Evolutionary conservation across 345 rosid species (phyloP).

Genomic region (Moringa oleifera): DNA sequence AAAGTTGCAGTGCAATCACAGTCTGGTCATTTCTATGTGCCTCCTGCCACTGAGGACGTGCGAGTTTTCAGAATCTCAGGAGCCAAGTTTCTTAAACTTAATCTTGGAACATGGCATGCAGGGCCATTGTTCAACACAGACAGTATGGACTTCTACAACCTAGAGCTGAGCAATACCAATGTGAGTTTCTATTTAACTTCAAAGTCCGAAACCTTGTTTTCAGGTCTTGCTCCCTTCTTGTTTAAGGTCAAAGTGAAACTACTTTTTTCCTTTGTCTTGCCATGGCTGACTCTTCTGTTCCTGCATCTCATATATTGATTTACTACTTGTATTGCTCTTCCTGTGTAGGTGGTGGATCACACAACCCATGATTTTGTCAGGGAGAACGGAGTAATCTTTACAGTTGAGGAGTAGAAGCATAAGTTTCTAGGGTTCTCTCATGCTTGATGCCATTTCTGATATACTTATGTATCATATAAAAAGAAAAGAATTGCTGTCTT

Average conservation of each 20-base stretch:
- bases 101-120: slow-evolving; percentile 79
- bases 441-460: no score
- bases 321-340: neutral
- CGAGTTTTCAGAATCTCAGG: slow-evolving; percentile 59
- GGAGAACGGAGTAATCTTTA: slow-evolving; percentile 46
- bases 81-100: slow-evolving; percentile 61
- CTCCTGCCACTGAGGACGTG: slow-evolving; percentile 58
- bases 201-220: no score
- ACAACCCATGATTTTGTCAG: slow-evolving; percentile 45
- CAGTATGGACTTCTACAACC: slow-evolving; percentile 70
- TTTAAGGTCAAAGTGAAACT: no score
- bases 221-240: no score
- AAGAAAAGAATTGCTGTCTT: no score
- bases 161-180: slow-evolving; percentile 76
- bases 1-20: slow-evolving; percentile 23
- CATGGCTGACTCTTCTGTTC: no score
- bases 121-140: slow-evolving; percentile 61
- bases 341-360: slow-evolving; percentile 65
- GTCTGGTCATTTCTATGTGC: slow-evolving; percentile 53
- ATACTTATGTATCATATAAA: no score
- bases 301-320: no score
- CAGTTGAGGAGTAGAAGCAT: slow-evolving; percentile 19
- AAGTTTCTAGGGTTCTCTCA: no score
- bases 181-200: no score
- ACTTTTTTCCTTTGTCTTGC: no score